Base-by-base conservation (phyloP, 2,329 filamentous ascomycete species). In the Alternaria incomplexa region DNA sequence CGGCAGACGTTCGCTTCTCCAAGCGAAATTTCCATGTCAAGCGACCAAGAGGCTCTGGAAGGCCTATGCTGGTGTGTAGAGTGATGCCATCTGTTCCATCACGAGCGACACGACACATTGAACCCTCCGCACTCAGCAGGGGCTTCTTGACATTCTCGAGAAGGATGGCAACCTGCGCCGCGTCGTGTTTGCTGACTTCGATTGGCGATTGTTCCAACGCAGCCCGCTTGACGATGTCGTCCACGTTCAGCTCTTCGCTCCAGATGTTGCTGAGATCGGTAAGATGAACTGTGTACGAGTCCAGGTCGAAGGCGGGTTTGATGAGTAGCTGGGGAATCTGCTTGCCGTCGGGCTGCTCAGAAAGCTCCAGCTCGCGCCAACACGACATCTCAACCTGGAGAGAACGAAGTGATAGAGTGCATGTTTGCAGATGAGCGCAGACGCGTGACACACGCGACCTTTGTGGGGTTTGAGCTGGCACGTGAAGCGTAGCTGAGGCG, bases 231-330 rank as follows among this genome's bases (percentile, higher is more conserved):
- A 89, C 85, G 60, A 95, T 90, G 11, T 82, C 84, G n/a, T 82
- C 83, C 22, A 87, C 83, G 59, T 88, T 85, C 22, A 93, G 80
- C 9, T 78, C 83, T 79, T 94, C 91, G 25, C 82, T 80, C 92
- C 92, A 96, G n/a, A 93, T 82, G 67, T 89, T 86, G 73, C 86
- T 89, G 62, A 93, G 83, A 74, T 95, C 92, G 3, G 91, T 93
- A 43, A 95, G 75, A 61, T 87, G 84, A 26, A 94, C 76, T 2
- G 81, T 84, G 80, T 94, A 94, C 11, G 87, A 85, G 50, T 84
- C 79, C 15, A 81, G 55, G 6, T 81, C 81, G 71, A 91, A 88
- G 26, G 78, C 73, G 20, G 86, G 82, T 64, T 90, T 91, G 46
- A 91, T 83, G 32, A 94, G 83, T 8, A 94, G 83, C 40, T 85